phyloP scores from a whole-genome alignment of 2,329 filamentous ascomycete genomes.

The Malbranchea cinnamomea region DNA sequence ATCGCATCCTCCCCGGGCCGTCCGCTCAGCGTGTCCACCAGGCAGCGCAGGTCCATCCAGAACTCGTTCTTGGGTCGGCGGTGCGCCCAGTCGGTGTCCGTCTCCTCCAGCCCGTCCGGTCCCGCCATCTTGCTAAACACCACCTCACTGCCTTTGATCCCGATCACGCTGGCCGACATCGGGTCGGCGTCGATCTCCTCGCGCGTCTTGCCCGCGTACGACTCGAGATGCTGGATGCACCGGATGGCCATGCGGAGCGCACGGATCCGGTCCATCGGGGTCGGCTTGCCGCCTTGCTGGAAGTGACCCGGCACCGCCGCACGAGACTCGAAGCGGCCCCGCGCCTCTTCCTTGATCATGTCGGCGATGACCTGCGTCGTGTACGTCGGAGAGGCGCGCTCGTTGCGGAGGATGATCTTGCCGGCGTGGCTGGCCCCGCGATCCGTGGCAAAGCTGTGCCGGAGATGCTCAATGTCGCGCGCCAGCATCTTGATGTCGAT shows the following conservation, averaged over 20 bases:
- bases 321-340: constrained; percentile 80
- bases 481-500: constrained; percentile 88
- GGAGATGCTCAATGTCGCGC: constrained; percentile 75
- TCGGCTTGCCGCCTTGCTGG: constrained; percentile 84
- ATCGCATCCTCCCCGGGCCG: constrained; percentile 33
- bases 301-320: constrained; percentile 88
- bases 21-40: constrained; percentile 74
- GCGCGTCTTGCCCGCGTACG: constrained; percentile 50
- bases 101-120: constrained; percentile 53
- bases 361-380: constrained; percentile 84
- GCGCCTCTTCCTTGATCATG: constrained; percentile 88
- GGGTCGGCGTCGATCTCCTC: constrained; percentile 59
- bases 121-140: constrained; percentile 66
- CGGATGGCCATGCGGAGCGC: constrained; percentile 86
- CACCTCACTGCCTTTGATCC: constrained; percentile 78
- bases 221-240: constrained; percentile 82
- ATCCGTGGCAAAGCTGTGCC: constrained; percentile 71
- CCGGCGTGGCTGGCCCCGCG: constrained; percentile 78
- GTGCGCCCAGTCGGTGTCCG: constrained; percentile 86
- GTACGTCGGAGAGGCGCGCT: constrained; percentile 82
- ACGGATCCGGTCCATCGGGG: constrained; percentile 88
- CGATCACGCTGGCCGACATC: constrained; percentile 67
- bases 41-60: constrained; percentile 66
- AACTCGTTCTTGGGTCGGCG: constrained; percentile 69
- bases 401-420: constrained; percentile 91